Conservation (phyloP, 2,329 filamentous ascomycete genomes). For the Fusarium miscanthi region DNA sequence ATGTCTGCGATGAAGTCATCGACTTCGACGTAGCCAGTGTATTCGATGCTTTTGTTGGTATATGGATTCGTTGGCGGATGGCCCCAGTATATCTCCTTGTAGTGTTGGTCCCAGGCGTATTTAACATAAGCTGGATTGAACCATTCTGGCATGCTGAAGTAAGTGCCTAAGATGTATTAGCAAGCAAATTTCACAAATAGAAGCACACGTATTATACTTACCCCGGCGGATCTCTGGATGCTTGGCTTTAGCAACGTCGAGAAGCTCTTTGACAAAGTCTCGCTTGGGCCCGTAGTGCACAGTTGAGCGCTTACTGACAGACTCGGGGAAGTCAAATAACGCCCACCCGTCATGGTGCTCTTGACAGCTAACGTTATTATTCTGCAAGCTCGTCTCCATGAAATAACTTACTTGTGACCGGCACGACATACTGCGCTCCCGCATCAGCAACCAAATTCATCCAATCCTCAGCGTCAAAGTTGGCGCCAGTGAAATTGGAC, state of each 20-base stretch:
- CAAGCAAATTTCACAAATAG: no score
- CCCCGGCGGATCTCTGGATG: neutral
- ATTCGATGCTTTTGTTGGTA: neutral
- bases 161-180: neutral
- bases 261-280: neutral
- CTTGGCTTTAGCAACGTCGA: neutral
- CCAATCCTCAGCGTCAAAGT: neutral
- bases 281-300: neutral
- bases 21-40: neutral
- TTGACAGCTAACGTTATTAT: neutral
- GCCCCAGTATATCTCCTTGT: neutral
- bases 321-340: neutral
- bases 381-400: rapidly evolving
- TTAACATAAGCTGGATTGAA: neutral
- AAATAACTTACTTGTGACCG: neutral
- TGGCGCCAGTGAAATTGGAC: neutral
- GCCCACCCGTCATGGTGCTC: neutral
- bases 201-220: rapidly evolving
- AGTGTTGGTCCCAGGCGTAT: neutral
- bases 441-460: neutral
- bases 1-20: neutral
- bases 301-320: neutral
- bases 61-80: neutral
- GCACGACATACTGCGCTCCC: neutral
- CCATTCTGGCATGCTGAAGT: neutral